Evolutionary conservation across 805 yeast species (phyloP).

Genomic region (Myxozyma neglecta): DNA sequence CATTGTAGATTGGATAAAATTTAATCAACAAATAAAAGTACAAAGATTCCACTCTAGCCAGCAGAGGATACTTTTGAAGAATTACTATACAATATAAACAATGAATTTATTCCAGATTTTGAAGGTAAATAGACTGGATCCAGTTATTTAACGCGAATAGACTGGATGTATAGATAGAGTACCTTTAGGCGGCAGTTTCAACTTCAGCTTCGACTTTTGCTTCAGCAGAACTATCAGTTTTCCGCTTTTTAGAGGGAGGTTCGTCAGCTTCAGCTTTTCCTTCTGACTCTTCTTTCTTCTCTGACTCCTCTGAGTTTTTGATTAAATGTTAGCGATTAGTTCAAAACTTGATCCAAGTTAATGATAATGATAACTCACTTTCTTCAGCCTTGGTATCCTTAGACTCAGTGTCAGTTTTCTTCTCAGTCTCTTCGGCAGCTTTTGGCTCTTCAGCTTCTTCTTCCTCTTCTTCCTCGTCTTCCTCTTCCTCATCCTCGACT

Average conservation of each 20-base stretch:
- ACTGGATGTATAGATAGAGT: too few species aligned
- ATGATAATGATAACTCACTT: neutral
- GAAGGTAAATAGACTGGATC: too few species aligned
- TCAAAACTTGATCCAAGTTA: neutral
- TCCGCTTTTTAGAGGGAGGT: slow-evolving; percentile 31
- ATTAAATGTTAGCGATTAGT: neutral
- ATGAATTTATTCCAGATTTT: too few species aligned
- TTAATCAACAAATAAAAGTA: too few species aligned
- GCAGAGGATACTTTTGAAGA: too few species aligned
- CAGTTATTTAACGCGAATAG: too few species aligned
- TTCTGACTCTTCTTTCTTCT: neutral
- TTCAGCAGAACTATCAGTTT: slow-evolving; percentile 14
- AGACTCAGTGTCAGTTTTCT: slow-evolving; percentile 1
- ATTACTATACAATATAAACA: too few species aligned
- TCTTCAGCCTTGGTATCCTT: neutral
- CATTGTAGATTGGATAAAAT: too few species aligned
- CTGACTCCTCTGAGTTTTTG: neutral
- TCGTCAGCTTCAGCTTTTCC: slow-evolving; percentile 12
- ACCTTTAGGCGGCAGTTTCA: neutral
- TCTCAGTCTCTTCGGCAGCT: slow-evolving; percentile 12
- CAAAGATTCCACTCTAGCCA: too few species aligned
- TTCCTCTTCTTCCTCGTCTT: slow-evolving; percentile 29
- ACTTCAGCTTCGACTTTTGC: neutral
- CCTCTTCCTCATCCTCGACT: slow-evolving; percentile 20
- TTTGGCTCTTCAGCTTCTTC: slow-evolving; percentile 17